These are phyloP conservation scores for Prunus armeniaca DNA, from an alignment of 306 rosid species.

Conservation along the genomic window DNA sequence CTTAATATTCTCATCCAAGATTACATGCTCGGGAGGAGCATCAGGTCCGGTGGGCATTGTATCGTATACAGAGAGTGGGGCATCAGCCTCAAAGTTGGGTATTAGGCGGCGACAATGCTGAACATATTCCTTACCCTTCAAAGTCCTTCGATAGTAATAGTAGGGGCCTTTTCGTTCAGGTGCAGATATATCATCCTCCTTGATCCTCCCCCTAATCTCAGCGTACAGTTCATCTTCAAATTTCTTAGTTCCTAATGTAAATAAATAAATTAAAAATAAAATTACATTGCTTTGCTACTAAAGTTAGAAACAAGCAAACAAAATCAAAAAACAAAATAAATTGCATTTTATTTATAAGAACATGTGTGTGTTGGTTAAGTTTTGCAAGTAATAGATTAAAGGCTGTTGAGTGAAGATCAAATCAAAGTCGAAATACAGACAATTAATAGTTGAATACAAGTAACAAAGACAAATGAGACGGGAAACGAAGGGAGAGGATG, in stretches of 20 bases:
- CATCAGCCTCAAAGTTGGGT: constrained; percentile 35
- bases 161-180: constrained; percentile 65
- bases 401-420: neutral
- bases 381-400: too few species aligned
- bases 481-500: neutral
- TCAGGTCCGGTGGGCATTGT: constrained; percentile 62
- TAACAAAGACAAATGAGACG: neutral
- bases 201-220: constrained; percentile 79
- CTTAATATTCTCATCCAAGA: constrained; percentile 79
- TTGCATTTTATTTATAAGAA: too few species aligned
- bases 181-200: constrained; percentile 75
- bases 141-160: constrained; percentile 66
- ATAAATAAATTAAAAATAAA: neutral
- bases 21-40: constrained; percentile 73
- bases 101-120: constrained; percentile 71
- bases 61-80: constrained; percentile 54
- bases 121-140: constrained; percentile 71
- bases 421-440: neutral
- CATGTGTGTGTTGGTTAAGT: neutral
- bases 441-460: too few species aligned
- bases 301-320: too few species aligned
- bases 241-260: constrained; percentile 51
- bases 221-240: constrained; percentile 62
- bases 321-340: too few species aligned
- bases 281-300: neutral